Base-by-base conservation (phyloP, 176 grass and related monocot species). In the Calamus simplicifolius region DNA sequence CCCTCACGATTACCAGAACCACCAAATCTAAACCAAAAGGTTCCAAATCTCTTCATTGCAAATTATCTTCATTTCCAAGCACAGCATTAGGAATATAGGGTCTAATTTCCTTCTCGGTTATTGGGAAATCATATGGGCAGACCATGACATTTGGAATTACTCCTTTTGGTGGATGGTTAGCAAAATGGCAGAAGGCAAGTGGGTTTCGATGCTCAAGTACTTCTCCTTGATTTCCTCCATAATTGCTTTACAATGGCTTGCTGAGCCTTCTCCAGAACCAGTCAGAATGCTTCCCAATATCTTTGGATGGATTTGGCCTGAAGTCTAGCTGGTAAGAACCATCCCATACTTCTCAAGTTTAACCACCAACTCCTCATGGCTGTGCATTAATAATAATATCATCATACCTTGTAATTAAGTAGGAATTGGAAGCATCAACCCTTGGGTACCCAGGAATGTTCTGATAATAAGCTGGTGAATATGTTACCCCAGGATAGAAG, bases 381-480 rank as follows among this genome's bases (percentile, higher is more conserved):
- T 98, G 85, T 23, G 87, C 87, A 57, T 98, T 76, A 38, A 98
- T 92, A 70, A 92, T 74, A 66, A 73, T 85, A 59, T 87, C 87
- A 23, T 92, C 93, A 59, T 98, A 98, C 77, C 93, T 70, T 59
- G 93, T 85, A 51, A 98, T 88, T 53, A 98, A 73, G 69, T 92
- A 98, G 23, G 74, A 77, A 54, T 98, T 98, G 56, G 68, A 85
- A 0, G 69, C 69, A 61, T 92, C 87, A 29, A 98, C 82, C 73
- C 73, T 91, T 50, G 93, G 93, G 71, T 97, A 97, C 27, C 84
- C 87, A 62, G 87, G 87, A 66, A 97, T 97, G 70, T 83, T 85
- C 27, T 69, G 80, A 73, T 97, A 91, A 80, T 85, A 88, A 73
- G 93, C 93, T 72, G 87, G 93, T 27, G 87, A 97, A 78, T 97